Conservation (phyloP, 495 filamentous ascomycete species). For the Endocarpon pusillum region DNA sequence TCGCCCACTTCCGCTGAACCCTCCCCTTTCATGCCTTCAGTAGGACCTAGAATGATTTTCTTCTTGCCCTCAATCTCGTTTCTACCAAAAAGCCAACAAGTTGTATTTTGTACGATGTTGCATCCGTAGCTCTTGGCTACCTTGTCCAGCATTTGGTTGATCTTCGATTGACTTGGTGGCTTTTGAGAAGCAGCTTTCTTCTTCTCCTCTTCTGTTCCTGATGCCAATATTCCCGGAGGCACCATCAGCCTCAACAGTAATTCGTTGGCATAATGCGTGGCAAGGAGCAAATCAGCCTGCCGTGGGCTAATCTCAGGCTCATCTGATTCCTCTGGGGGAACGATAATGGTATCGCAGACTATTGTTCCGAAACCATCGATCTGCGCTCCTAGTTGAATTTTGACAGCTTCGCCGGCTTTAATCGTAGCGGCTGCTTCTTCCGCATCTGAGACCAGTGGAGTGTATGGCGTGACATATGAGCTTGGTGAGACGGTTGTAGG, state of each 20-base stretch:
- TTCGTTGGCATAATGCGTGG: conserved; percentile 91
- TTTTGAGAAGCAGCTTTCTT: conserved; percentile 66
- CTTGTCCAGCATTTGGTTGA: conserved; percentile 77
- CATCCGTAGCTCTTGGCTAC: conserved; percentile 79
- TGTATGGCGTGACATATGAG: conserved; percentile 92
- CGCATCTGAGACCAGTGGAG: conserved; percentile 67
- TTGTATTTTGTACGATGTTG: conserved; percentile 92
- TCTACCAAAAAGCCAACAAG: conserved; percentile 83
- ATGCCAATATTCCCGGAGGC: conserved; percentile 66
- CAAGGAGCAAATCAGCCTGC: conserved; percentile 71
- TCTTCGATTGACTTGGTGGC: conserved; percentile 62
- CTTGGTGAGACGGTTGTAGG: conserved; percentile 91
- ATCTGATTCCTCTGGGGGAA: conserved; percentile 37
- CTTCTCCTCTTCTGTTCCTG: conserved; percentile 85
- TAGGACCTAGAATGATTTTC: conserved; percentile 88
- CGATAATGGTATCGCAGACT: conserved; percentile 79
- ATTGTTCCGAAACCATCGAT: conserved; percentile 96
- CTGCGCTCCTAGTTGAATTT: conserved; percentile 95
- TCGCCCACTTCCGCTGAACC: conserved; percentile 81
- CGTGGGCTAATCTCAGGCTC: conserved; percentile 48
- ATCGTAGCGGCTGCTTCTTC: conserved; percentile 64
- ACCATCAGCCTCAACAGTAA: conserved; percentile 79
- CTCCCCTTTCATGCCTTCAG: conserved; percentile 75
- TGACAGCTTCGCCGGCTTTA: conserved; percentile 70
- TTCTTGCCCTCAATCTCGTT: conserved; percentile 97